Conservation (phyloP, 2,329 filamentous ascomycete genomes). For the Tolypocladium endophyticum region DNA sequence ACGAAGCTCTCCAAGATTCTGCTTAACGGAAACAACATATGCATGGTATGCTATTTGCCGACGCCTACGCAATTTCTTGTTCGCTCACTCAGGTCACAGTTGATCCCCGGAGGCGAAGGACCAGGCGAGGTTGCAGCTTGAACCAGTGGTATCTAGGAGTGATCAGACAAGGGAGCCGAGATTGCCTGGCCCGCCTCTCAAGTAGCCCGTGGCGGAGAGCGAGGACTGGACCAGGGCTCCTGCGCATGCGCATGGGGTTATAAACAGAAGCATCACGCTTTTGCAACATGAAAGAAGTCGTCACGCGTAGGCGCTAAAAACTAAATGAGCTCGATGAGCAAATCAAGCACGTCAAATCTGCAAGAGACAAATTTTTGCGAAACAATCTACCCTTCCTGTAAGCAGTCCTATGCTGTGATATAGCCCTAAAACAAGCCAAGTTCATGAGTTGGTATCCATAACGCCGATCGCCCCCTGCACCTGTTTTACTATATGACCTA, state of each 20-base stretch:
- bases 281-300: background rate
- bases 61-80: too few relatives aligned
- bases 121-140: slow-evolving; percentile 24
- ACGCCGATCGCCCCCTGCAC: slow-evolving; percentile 11
- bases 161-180: background rate
- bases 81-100: slow-evolving; percentile 30
- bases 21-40: slow-evolving; percentile 96
- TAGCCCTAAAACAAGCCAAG: slow-evolving; percentile 3
- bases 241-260: background rate
- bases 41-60: slow-evolving; percentile 69
- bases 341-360: background rate
- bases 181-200: background rate
- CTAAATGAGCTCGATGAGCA: background rate
- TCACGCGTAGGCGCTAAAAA: background rate
- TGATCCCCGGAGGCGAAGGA: slow-evolving; percentile 70
- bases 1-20: slow-evolving; percentile 89
- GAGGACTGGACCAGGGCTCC: background rate
- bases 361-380: background rate
- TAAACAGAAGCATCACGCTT: too few relatives aligned
- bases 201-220: background rate
- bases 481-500: slow-evolving; percentile 6
- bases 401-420: background rate
- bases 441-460: slow-evolving; percentile 7
- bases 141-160: background rate
- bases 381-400: background rate